Evolutionary conservation across 2,329 filamentous ascomycete species (phyloP).

Genomic region (Huntiella decipiens): DNA sequence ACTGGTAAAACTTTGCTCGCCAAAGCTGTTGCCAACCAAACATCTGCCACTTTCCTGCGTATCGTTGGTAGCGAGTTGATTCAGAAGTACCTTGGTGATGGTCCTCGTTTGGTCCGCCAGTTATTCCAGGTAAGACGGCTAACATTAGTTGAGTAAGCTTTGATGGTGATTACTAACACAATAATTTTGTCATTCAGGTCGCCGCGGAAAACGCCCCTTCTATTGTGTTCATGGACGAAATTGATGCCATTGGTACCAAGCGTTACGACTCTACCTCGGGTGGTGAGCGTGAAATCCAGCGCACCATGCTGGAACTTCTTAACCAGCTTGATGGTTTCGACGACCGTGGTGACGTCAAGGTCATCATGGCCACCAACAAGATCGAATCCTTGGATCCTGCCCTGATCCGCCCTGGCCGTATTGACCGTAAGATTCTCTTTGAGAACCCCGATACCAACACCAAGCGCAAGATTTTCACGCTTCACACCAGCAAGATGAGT

Average conservation of each 20-base stretch:
- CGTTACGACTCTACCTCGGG: constrained; percentile 95
- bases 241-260: constrained; percentile 96
- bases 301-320: constrained; percentile 93
- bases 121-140: constrained; percentile 53
- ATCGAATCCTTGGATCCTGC: constrained; percentile 95
- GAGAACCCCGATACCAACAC: constrained; percentile 64
- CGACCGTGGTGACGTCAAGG: constrained; percentile 95
- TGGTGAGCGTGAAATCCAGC: constrained; percentile 90
- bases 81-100: constrained; percentile 96
- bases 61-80: constrained; percentile 96
- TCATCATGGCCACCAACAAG: constrained; percentile 99
- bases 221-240: constrained; percentile 98
- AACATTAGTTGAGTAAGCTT: constrained; percentile 10
- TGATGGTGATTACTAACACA: neutral
- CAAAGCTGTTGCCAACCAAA: constrained; percentile 95
- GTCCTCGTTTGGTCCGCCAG: constrained; percentile 82
- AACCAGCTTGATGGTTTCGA: constrained; percentile 99
- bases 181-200: constrained; percentile 31
- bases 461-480: constrained; percentile 89
- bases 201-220: constrained; percentile 90
- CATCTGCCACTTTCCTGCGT: constrained; percentile 92
- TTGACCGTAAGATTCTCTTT: constrained; percentile 87
- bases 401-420: constrained; percentile 88
- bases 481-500: constrained; percentile 98
- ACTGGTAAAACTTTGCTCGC: constrained; percentile 92